Evolutionary conservation across 331 rosid genomes (phyloP).

Genomic region (Prunus yedoensis): DNA sequence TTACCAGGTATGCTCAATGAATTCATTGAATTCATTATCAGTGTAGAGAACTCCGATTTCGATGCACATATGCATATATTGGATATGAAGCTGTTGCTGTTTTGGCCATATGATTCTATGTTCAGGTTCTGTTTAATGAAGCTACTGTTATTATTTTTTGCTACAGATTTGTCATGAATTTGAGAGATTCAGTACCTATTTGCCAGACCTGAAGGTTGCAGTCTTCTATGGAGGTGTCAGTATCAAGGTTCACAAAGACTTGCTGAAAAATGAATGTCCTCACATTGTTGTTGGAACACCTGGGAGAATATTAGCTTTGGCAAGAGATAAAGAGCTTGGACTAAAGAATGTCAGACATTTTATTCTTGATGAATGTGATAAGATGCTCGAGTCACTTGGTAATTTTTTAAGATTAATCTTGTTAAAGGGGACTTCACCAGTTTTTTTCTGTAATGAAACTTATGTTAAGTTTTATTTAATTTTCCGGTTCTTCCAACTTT

Average conservation of each 20-base stretch:
- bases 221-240: conserved; percentile 95
- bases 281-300: conserved; percentile 99
- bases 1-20: conserved; percentile 59
- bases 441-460: not conserved
- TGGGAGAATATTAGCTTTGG: conserved; percentile 81
- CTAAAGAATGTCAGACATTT: conserved; percentile 93
- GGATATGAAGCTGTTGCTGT: not conserved
- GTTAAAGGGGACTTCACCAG: not conserved
- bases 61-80: not conserved
- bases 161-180: conserved; percentile 89
- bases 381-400: conserved; percentile 99
- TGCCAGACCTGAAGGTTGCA: conserved; percentile 78
- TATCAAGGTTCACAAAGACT: conserved; percentile 84
- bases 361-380: conserved; percentile 93
- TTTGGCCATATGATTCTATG: not conserved
- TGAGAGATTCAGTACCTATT: conserved; percentile 86
- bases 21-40: not conserved
- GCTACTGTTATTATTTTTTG: not conserved
- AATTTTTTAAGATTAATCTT: not conserved
- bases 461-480: not conserved
- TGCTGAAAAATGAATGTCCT: conserved; percentile 88
- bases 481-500: conserved; percentile 5
- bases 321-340: conserved; percentile 84
- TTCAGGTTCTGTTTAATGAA: not conserved
- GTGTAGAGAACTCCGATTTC: not conserved